These are phyloP conservation scores for Mortierella alpina DNA, from an alignment of 192 early-diverging fungal species.

Conservation along the genomic window DNA sequence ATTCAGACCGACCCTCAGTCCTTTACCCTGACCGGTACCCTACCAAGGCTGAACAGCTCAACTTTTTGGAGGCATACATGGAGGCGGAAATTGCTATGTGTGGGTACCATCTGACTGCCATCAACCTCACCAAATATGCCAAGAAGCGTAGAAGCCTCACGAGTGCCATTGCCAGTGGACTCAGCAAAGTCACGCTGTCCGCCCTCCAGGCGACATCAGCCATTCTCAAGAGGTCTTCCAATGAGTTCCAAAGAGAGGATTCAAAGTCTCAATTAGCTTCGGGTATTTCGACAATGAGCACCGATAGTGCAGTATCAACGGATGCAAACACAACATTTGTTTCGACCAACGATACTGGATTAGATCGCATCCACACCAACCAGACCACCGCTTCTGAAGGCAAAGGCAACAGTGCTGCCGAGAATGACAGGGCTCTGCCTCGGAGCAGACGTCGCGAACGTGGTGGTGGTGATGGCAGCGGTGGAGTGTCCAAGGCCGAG, in stretches of 20 bases:
- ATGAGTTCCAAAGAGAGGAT: constrained; percentile 16
- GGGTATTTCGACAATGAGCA: background rate
- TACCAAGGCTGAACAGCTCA: constrained; percentile 61
- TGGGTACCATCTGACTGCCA: constrained; percentile 34
- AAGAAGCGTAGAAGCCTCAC: constrained; percentile 28
- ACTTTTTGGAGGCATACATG: constrained; percentile 76
- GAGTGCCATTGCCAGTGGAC: background rate
- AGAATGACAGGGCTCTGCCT: background rate
- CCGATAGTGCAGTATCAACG: background rate
- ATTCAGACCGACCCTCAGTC: constrained; percentile 57
- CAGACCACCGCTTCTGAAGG: background rate
- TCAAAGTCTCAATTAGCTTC: background rate
- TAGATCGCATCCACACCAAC: background rate
- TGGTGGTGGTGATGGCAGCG: constrained; percentile 28
- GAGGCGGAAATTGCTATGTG: constrained; percentile 58
- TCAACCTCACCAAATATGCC: constrained; percentile 18
- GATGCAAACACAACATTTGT: constrained; percentile 3
- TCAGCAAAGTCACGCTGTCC: constrained; percentile 26
- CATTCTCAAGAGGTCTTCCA: constrained; percentile 4
- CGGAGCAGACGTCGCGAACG: background rate
- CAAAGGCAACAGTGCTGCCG: constrained; percentile 29
- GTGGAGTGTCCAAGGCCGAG: constrained; percentile 43
- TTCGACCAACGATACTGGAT: background rate
- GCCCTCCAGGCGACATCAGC: constrained; percentile 29
- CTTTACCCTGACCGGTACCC: constrained; percentile 65